phyloP scores from a whole-genome alignment of 352 stramenopile genomes.

The Pythium volutum region DNA sequence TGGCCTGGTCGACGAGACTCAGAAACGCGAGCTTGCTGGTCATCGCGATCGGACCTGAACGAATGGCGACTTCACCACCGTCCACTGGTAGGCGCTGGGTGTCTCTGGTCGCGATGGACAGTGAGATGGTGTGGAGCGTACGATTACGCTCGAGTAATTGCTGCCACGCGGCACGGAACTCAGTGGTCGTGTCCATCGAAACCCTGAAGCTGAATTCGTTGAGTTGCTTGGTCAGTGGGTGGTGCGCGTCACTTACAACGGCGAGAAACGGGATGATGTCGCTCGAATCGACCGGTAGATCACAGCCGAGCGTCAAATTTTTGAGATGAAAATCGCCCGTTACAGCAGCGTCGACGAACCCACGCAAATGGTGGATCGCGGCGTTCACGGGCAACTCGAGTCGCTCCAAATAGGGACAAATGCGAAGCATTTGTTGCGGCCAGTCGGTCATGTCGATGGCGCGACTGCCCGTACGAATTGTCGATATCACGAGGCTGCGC shows the following conservation, averaged over 20 bases:
- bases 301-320: background rate
- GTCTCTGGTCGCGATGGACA: background rate
- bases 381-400: background rate
- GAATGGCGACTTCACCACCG: background rate
- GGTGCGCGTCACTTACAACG: background rate
- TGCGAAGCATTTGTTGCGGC: background rate
- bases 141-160: background rate
- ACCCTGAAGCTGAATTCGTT: background rate
- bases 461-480: no score
- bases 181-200: background rate
- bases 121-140: background rate
- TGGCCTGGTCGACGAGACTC: background rate
- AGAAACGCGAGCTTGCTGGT: background rate
- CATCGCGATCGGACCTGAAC: background rate
- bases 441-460: constrained; percentile 4
- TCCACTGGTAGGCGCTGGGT: background rate
- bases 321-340: background rate
- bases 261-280: background rate
- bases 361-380: background rate
- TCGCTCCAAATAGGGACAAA: background rate
- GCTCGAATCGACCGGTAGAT: background rate
- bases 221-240: background rate
- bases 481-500: background rate
- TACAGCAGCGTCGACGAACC: background rate
- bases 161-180: background rate